Percentiles rank a stretch among this genome's conserved stretches.
These are phyloP conservation scores for Carex cristatella DNA, from an alignment of 176 grass and related monocot genomes.

Conservation along the genomic window DNA sequence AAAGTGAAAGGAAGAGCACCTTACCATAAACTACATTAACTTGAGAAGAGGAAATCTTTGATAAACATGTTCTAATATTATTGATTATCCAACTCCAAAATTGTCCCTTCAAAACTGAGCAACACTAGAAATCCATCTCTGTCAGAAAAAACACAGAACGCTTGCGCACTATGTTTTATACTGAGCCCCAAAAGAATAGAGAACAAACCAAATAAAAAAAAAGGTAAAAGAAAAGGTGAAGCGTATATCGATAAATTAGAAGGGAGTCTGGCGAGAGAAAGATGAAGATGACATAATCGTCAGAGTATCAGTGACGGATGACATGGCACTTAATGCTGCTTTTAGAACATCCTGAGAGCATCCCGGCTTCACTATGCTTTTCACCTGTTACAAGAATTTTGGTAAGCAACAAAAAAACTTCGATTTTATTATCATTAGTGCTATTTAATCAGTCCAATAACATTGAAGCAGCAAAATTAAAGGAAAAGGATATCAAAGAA, in stretches of 20 bases:
- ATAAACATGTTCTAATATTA: background rate
- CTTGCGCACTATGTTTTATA: background rate
- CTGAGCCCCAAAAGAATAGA: background rate
- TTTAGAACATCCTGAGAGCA: constrained; percentile 94
- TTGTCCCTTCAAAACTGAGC: constrained; percentile 1
- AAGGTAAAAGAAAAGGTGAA: background rate
- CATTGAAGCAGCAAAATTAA: background rate
- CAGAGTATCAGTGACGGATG: constrained; percentile 80
- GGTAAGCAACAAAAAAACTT: background rate
- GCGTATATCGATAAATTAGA: constrained; percentile 28
- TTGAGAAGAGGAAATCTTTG: background rate
- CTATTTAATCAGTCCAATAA: background rate
- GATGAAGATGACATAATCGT: constrained; percentile 65
- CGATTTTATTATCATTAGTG: background rate
- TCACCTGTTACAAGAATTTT: constrained; percentile 53
- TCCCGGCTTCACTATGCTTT: constrained; percentile 92
- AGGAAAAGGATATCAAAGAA: background rate
- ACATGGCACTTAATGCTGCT: constrained; percentile 74
- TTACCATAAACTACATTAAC: background rate
- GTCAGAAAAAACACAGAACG: background rate
- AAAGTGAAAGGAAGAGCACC: background rate
- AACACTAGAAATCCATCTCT: background rate
- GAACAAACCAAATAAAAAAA: background rate
- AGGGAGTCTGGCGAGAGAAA: constrained; percentile 27
- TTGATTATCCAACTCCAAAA: background rate